A percentile compares a stretch with the other conserved stretches of the same genome.
Conservation (phyloP, 2,329 filamentous ascomycete species). For the Aspergillus fumigatus region DNA sequence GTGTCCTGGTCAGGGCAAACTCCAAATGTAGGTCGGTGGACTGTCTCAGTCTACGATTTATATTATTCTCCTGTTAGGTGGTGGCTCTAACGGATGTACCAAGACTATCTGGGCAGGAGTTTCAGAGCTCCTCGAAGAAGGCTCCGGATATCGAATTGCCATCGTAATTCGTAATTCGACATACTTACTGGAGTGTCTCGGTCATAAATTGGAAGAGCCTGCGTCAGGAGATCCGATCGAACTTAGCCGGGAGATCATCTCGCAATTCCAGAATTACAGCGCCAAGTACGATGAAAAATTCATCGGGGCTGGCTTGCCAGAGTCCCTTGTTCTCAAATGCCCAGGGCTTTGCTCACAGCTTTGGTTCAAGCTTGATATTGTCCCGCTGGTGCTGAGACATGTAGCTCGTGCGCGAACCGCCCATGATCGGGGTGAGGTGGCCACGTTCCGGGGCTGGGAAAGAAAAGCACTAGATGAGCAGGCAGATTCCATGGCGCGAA, state of each 20-base stretch:
- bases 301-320: conserved; percentile 63
- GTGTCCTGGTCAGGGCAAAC: no score
- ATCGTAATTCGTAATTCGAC: conserved; percentile 66
- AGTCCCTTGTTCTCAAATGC: conserved; percentile 53
- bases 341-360: conserved; percentile 63
- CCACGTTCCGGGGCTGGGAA: conserved; percentile 39
- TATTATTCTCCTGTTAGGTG: no score
- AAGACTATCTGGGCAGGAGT: background rate
- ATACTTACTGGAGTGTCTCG: conserved; percentile 64
- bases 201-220: conserved; percentile 38
- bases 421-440: conserved; percentile 2
- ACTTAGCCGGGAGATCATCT: conserved; percentile 56
- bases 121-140: background rate
- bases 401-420: background rate
- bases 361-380: conserved; percentile 69
- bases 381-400: conserved; percentile 57
- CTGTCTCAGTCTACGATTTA: no score
- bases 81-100: no score
- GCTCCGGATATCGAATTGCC: conserved; percentile 38
- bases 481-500: conserved; percentile 71
- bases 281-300: conserved; percentile 64
- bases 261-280: conserved; percentile 54
- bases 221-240: conserved; percentile 47
- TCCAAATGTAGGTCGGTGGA: no score
- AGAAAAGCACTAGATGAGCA: conserved; percentile 65